Conservation (phyloP, 2,329 filamentous ascomycete genomes). For the Verticillium tricorpus region DNA sequence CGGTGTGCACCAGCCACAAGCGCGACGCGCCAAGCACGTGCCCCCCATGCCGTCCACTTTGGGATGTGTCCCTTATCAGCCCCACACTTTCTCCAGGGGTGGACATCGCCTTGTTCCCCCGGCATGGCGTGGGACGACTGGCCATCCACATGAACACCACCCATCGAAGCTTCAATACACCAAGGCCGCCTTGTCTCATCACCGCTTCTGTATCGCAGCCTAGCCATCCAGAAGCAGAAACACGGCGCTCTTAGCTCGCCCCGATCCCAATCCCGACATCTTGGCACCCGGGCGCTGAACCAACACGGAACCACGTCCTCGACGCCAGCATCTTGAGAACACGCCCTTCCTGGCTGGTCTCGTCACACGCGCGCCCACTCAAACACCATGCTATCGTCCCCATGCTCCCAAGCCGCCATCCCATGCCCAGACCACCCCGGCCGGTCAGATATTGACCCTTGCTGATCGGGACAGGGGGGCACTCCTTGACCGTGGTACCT, state of each 20-base stretch:
- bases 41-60: not conserved
- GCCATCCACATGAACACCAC: not conserved
- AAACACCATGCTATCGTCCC: not conserved
- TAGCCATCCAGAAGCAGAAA: not conserved
- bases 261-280: not conserved
- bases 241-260: not conserved
- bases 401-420: not conserved
- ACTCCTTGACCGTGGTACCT: not conserved
- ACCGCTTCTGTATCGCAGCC: not conserved
- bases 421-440: not conserved
- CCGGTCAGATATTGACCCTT: not conserved
- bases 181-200: not conserved
- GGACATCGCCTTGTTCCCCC: not conserved
- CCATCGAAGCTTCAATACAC: not conserved
- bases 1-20: not conserved
- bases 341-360: not conserved
- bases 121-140: not conserved
- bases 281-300: not conserved
- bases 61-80: not conserved
- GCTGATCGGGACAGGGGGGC: not conserved
- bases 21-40: not conserved
- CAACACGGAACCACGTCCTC: not conserved
- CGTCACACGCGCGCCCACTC: not conserved
- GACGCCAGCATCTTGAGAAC: not conserved
- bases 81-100: not conserved